Evolutionary conservation across 495 filamentous ascomycete genomes (phyloP), one percentile per base, ranked within the genome.

Genomic region (Hyaloscypha finlandica): DNA sequence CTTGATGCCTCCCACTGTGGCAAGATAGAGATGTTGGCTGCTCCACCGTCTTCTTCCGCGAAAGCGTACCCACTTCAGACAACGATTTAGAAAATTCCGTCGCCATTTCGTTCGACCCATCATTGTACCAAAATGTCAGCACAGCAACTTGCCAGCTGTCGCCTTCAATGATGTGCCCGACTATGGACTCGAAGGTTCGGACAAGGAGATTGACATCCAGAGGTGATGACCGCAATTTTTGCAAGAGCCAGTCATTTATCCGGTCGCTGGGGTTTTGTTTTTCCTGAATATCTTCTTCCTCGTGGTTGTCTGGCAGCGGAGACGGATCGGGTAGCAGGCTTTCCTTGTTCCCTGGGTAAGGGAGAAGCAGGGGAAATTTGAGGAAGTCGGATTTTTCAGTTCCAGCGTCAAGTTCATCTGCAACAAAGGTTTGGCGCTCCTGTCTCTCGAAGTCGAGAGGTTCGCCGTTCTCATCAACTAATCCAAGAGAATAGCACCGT

Each of bases 81-180:
- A 48, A 12, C 4, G 42, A 16, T 48, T 6, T 48, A 1, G 42
- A 48, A 48, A 0, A 19, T 0, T 48, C 2, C 11, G 9, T 12
- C 9, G 42, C 42, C 42, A 48, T 29, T 20, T 65, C 53, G 48
- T 32, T 32, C 1, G 53, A 56, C 5, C 53, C 53, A 20, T 65
- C 48, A 30, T 64, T 31, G 39, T 63, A 63, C 67, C 61, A 66
- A 11, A 54, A 37, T 31, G 2, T n/a, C 1, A 66, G 25, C 20
- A 66, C 64, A 20, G 37, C 37, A 2, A 52, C 0, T 29, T 66
- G 64, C 64, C 64, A 66, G 31, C 22, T 52, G 5, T 60, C 57
- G 29, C n/a, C 20, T 25, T 60, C 14, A 2, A 11, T 32, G 14
- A 66, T 54, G 20, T 54, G 48, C 33, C 61, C 56, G 48, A 20